Conservation (phyloP, 75 land plant species). For the Sequoiadendron giganteum region DNA sequence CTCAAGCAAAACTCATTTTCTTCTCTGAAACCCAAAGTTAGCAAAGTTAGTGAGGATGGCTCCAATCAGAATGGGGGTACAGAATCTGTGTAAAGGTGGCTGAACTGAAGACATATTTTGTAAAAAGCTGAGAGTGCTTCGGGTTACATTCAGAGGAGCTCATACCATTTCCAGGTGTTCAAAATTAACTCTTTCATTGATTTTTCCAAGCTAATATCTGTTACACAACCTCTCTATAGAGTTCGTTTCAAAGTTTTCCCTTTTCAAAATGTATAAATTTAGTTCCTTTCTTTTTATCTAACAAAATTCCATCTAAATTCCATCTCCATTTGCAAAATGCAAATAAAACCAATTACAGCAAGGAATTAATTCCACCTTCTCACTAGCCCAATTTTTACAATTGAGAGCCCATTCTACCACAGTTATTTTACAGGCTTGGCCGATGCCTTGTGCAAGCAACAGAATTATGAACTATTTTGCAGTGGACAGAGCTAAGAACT, state of each 20-base stretch:
- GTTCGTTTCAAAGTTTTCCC: not conserved
- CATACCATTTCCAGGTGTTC: not conserved
- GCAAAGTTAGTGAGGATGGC: conserved; percentile 14
- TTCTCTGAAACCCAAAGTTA: conserved; percentile 20
- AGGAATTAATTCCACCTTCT: too few relatives aligned
- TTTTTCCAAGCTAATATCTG: not conserved
- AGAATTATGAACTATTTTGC: not conserved
- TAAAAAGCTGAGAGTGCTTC: not conserved
- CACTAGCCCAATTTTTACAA: not conserved
- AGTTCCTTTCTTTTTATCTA: not conserved
- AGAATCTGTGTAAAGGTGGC: conserved; percentile 9
- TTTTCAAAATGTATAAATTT: not conserved
- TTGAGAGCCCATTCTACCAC: not conserved
- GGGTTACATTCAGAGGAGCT: not conserved
- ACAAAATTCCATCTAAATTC: not conserved
- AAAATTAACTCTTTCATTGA: not conserved
- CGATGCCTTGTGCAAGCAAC: not conserved
- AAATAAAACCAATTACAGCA: not conserved
- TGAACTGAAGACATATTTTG: not conserved
- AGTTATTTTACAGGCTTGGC: not conserved
- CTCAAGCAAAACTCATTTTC: conserved; percentile 10
- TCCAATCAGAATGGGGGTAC: not conserved
- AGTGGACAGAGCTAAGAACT: not conserved
- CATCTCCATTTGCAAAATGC: not conserved
- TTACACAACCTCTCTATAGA: not conserved